Evolutionary conservation across 371 early-diverging fungal genomes (phyloP).

Genomic region (Phascolomyces articulosus): DNA sequence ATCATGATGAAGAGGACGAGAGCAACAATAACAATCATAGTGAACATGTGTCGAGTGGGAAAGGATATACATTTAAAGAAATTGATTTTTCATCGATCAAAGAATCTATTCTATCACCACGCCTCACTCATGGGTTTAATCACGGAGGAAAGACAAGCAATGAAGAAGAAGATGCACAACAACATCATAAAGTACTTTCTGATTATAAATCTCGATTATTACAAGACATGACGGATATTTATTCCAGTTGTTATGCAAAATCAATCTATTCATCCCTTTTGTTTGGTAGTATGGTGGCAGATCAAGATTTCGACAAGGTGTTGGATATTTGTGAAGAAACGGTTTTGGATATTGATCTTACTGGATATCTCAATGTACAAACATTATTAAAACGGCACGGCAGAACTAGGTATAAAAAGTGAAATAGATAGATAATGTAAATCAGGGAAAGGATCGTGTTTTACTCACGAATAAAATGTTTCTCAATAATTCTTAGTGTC

Average conservation of each 20-base stretch:
- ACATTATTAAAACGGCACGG: constrained; percentile 42
- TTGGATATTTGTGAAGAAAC: constrained; percentile 67
- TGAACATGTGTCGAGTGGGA: background rate
- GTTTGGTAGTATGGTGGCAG: constrained; percentile 59
- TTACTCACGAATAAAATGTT: no score
- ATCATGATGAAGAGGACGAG: background rate
- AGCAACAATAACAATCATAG: background rate
- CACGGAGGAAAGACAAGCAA: background rate
- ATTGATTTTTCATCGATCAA: constrained; percentile 4
- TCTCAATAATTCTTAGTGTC: constrained; percentile 22
- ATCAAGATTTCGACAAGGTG: constrained; percentile 66
- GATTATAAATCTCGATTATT: constrained; percentile 35
- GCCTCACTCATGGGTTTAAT: background rate
- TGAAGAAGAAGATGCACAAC: background rate
- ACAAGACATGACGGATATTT: constrained; percentile 45
- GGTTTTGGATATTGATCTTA: constrained; percentile 73
- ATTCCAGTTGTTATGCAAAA: constrained; percentile 62
- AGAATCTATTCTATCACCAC: background rate
- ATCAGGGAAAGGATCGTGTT: no score
- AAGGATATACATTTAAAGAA: background rate
- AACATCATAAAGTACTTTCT: constrained; percentile 3
- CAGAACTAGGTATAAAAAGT: constrained; percentile 16
- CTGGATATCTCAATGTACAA: constrained; percentile 73
- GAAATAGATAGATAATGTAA: background rate
- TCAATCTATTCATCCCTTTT: constrained; percentile 67